Base-by-base conservation (phyloP, 768 basidiomycete genomes). In the Leccinum barrowsii region DNA sequence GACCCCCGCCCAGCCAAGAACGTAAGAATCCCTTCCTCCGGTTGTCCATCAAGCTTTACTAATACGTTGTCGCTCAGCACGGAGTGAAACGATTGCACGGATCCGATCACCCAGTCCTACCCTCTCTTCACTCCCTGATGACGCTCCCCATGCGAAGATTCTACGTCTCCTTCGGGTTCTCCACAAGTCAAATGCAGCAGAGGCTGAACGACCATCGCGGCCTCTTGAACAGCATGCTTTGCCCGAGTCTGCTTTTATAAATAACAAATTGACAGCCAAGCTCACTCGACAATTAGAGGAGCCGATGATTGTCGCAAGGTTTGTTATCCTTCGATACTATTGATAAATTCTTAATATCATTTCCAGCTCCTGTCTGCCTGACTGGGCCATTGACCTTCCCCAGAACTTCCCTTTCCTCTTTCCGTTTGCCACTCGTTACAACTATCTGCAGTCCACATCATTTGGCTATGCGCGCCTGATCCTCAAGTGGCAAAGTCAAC, bases 261-360 rank as follows among this genome's bases (percentile, higher is more conserved):
- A 98, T 72, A 98, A 97, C 77, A 99, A 99, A 73, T 77, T 99
- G 26, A 94, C 94, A 2, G 97, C 97, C 10, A 99, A 99, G 74
- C 81, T 99, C n/a, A 94, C 93, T 12, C 84, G 97, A 35, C 97
- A 98, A 70, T 73, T 99, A 46, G 97, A 99, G 66, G 97, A 99
- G 70, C 92, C 94, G 0, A 97, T 98, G 94, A 97, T 99, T 62
- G 94, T 99, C 47, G 97, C 96, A 1, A 95, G 93, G 94, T 93
- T 65, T 61, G 79, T 70, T 54, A 7, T 42, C 19, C 37, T 34
- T 59, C n/a, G 13, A n/a, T 19, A 19, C 28, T 21, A 7, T 21
- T 35, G 52, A 15, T 30, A 55, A 17, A 42, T 49, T 0, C 24
- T 40, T 62, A 17, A 59, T 53, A 28, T 59, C 55, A 53, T 19